phyloP scores from a whole-genome alignment of 768 basidiomycete genomes.

The Suillus subluteus region DNA sequence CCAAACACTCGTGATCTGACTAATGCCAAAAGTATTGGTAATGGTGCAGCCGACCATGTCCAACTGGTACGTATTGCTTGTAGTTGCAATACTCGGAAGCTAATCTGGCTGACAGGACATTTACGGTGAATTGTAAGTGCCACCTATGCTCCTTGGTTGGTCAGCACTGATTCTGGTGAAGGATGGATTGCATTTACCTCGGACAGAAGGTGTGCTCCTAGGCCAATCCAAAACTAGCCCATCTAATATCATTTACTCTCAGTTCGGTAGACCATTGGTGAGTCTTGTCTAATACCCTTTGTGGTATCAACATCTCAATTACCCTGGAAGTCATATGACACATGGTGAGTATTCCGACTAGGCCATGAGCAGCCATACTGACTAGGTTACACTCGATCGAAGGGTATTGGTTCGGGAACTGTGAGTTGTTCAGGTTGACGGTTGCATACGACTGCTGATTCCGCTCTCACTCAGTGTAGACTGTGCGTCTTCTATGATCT shows the following conservation, averaged over 20 bases:
- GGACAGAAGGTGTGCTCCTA: slow-evolving; percentile 77
- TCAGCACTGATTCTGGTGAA: slow-evolving; percentile 28
- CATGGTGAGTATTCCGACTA: slow-evolving; percentile 44
- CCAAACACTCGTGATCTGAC: slow-evolving; percentile 11
- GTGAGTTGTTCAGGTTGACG: slow-evolving; percentile 46
- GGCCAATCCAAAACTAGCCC: background rate
- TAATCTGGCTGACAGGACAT: slow-evolving; percentile 69
- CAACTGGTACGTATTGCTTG: slow-evolving; percentile 61
- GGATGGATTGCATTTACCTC: slow-evolving; percentile 96
- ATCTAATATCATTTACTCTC: slow-evolving; percentile 7
- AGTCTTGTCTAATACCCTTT: slow-evolving; percentile 26
- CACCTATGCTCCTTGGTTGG: background rate
- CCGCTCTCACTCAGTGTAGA: slow-evolving; percentile 55
- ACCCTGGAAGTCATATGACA: slow-evolving; percentile 54
- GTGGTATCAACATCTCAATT: slow-evolving; percentile 10
- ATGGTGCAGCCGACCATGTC: slow-evolving; percentile 93
- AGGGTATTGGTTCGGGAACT: slow-evolving; percentile 77
- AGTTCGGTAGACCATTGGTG: slow-evolving; percentile 82
- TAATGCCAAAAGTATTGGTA: slow-evolving; percentile 66
- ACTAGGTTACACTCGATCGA: slow-evolving; percentile 11
- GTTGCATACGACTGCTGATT: background rate
- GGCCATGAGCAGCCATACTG: background rate
- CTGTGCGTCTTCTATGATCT: slow-evolving; percentile 47
- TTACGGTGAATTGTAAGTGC: slow-evolving; percentile 82
- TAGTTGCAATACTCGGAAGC: slow-evolving; percentile 6